Evolutionary conservation across 2,329 filamentous ascomycete genomes (phyloP).

Genomic region (Aspergillus piperis): DNA sequence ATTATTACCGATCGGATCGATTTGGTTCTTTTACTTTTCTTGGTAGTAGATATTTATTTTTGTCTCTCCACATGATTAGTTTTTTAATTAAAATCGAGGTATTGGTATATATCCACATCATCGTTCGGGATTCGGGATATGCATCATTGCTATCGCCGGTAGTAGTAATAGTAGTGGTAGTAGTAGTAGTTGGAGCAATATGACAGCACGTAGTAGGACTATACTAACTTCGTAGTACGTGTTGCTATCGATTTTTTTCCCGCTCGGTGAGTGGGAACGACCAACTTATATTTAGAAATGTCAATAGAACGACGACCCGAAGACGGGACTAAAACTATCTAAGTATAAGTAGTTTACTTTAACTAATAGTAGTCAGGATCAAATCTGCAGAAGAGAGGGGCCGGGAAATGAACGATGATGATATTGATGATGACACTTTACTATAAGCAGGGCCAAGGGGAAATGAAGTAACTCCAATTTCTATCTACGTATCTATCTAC

Average conservation of each 20-base stretch:
- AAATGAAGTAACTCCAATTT: background rate
- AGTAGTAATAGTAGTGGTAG: no score
- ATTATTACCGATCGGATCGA: background rate
- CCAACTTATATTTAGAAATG: background rate
- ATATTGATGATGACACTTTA: background rate
- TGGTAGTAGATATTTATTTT: background rate
- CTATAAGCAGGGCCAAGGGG: background rate
- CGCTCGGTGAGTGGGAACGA: background rate
- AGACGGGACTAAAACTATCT: background rate
- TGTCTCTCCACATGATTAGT: background rate
- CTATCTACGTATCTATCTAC: no score
- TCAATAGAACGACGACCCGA: conserved; percentile 15
- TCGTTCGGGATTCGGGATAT: background rate
- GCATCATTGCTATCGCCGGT: background rate
- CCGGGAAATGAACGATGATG: background rate
- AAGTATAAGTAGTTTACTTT: background rate
- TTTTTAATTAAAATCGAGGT: background rate
- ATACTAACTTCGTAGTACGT: background rate
- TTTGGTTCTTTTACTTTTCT: background rate
- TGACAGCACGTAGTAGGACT: background rate
- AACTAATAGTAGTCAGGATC: background rate
- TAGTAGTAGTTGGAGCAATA: no score
- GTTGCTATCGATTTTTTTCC: background rate
- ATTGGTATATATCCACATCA: background rate
- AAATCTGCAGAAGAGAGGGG: background rate